A percentile compares a stretch with the other conserved stretches of the same genome.
Evolutionary conservation across 257 asterid genomes (phyloP).

Genomic region (Lycium ferocissimum): DNA sequence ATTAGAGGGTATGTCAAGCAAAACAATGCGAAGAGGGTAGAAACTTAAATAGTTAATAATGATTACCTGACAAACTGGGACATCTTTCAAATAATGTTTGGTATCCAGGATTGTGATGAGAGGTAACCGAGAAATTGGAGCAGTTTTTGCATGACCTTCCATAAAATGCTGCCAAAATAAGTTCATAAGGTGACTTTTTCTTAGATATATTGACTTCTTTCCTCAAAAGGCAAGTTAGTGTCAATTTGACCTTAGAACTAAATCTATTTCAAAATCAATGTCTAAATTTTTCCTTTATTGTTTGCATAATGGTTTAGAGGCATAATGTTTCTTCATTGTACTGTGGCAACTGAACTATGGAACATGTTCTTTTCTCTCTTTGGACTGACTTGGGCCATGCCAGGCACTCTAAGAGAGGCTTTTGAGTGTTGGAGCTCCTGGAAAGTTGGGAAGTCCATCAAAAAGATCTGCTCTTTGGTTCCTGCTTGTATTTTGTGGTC

Average conservation of each 20-base stretch:
- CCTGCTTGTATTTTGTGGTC: too few relatives aligned
- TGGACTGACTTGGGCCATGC: too few relatives aligned
- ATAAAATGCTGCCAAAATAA: conserved; percentile 81
- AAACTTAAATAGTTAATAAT: conserved; percentile 5
- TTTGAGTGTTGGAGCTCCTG: too few relatives aligned
- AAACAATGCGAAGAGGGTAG: conserved; percentile 17
- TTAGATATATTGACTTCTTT: conserved; percentile 4
- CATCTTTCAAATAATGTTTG: conserved; percentile 72
- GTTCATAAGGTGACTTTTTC: neutral
- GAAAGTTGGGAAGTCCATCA: too few relatives aligned
- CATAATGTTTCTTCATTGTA: too few relatives aligned
- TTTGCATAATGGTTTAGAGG: neutral
- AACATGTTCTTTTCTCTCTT: too few relatives aligned
- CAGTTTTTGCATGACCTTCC: conserved; percentile 99
- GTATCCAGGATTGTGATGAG: conserved; percentile 78
- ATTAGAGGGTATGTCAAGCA: conserved; percentile 41
- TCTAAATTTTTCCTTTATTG: neutral
- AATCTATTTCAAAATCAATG: neutral
- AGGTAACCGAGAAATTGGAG: conserved; percentile 96
- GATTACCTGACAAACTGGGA: conserved; percentile 91
- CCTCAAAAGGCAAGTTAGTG: conserved; percentile 9
- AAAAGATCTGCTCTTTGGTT: too few relatives aligned
- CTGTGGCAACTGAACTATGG: too few relatives aligned
- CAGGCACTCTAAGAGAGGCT: too few relatives aligned
- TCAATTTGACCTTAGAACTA: neutral